A percentile compares a stretch with the other conserved stretches of the same genome.
phyloP scores from a whole-genome alignment of 1,284 basidiomycete species.

The Rhizoctonia solani region DNA sequence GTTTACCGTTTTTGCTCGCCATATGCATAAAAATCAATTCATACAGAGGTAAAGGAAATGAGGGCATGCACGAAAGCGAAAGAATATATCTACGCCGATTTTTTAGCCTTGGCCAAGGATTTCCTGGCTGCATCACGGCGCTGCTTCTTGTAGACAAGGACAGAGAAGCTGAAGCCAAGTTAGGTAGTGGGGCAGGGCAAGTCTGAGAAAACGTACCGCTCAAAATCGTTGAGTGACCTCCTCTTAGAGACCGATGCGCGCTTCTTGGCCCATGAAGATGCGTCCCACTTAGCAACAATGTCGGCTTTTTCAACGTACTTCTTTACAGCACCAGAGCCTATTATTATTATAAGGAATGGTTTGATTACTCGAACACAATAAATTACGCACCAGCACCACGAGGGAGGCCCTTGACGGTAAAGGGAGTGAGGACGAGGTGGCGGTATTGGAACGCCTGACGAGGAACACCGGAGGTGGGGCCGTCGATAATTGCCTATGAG shows the following conservation, averaged over 20 bases:
- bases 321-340: conserved; percentile 69
- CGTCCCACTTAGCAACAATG: conserved; percentile 75
- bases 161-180: conserved; percentile 52
- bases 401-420: conserved; percentile 83
- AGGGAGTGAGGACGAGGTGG: conserved; percentile 89
- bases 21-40: conserved; percentile 25
- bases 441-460: conserved; percentile 93
- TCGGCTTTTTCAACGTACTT: conserved; percentile 87
- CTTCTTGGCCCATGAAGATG: conserved; percentile 89
- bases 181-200: not conserved
- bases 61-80: conserved; percentile 2
- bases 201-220: conserved; percentile 53
- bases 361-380: not conserved
- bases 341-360: not conserved
- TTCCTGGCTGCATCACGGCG: conserved; percentile 73
- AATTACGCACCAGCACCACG: conserved; percentile 70
- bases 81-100: conserved; percentile 45
- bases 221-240: conserved; percentile 86
- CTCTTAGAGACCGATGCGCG: conserved; percentile 77
- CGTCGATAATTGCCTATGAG: conserved; percentile 91
- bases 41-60: conserved; percentile 4
- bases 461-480: conserved; percentile 86
- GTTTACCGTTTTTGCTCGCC: no score
- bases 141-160: conserved; percentile 77
- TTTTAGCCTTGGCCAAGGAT: conserved; percentile 54